These are phyloP conservation scores for Candida suzukii DNA, from an alignment of 805 yeast species.

Conservation along the genomic window DNA sequence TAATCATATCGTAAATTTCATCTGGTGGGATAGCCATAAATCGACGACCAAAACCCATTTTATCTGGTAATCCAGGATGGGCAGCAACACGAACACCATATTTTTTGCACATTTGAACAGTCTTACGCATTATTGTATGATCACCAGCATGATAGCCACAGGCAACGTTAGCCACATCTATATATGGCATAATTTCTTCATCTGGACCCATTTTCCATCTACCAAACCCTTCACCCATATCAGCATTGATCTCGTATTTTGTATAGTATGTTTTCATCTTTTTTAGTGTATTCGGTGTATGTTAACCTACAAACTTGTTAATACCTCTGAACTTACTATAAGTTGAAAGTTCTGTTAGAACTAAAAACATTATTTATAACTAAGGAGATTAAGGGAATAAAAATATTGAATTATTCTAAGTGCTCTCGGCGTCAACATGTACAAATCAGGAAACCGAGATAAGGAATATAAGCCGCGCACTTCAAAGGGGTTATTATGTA, in stretches of 20 bases:
- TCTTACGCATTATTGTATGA: constrained; percentile 27
- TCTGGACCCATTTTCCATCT: constrained; percentile 32
- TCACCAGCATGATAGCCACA: constrained; percentile 38
- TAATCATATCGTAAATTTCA: constrained; percentile 27
- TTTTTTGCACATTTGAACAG: constrained; percentile 27
- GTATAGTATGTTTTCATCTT: too few species aligned
- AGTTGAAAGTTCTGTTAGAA: too few species aligned
- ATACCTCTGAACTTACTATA: too few species aligned
- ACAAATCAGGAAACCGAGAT: too few species aligned
- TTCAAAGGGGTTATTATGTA: too few species aligned
- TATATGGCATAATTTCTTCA: constrained; percentile 31
- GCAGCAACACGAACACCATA: constrained; percentile 30
- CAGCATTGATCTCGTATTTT: constrained; percentile 25
- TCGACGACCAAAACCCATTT: constrained; percentile 34
- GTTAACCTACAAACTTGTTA: too few species aligned
- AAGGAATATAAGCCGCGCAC: too few species aligned
- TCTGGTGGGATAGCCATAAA: constrained; percentile 28
- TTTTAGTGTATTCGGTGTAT: too few species aligned
- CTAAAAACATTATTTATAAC: too few species aligned
- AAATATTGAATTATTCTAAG: too few species aligned
- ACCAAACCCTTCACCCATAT: constrained; percentile 33
- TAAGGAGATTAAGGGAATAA: too few species aligned
- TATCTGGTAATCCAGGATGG: constrained; percentile 34
- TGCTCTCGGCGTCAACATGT: too few species aligned
- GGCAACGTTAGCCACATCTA: constrained; percentile 33